Conservation (phyloP, 441 rosid genomes). For the Populus hybrid region DNA sequence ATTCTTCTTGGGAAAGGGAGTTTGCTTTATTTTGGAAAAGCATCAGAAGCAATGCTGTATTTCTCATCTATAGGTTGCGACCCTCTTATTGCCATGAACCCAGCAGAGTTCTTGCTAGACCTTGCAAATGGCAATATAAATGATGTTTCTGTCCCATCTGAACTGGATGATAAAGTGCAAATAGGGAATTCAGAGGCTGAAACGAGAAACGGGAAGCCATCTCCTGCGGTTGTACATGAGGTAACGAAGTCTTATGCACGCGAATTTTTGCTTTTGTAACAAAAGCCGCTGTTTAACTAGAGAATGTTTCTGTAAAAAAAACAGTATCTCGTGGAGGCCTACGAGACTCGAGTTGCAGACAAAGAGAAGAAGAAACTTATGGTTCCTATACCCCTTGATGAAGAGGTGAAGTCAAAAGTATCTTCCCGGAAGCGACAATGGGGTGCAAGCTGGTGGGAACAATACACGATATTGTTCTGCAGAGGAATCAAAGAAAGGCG, state of each 20-base stretch:
- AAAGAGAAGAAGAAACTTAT: constrained; percentile 70
- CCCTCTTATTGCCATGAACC: constrained; percentile 95
- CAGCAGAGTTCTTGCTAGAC: constrained; percentile 94
- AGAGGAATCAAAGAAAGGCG: constrained; percentile 90
- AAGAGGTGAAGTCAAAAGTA: constrained; percentile 57
- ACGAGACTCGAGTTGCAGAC: constrained; percentile 71
- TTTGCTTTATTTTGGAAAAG: constrained; percentile 85
- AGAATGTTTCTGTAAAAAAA: constrained; percentile 1
- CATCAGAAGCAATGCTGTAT: constrained; percentile 78
- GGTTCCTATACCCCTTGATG: constrained; percentile 69
- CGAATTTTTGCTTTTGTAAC: not conserved
- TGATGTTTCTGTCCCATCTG: constrained; percentile 90
- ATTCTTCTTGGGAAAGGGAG: constrained; percentile 92
- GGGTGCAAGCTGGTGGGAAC: constrained; percentile 97
- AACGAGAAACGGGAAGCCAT: constrained; percentile 61
- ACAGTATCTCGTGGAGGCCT: constrained; percentile 90
- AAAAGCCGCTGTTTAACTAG: constrained; percentile 12
- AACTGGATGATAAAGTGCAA: constrained; percentile 79
- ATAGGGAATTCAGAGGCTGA: constrained; percentile 50
- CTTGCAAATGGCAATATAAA: constrained; percentile 89
- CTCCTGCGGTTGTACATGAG: constrained; percentile 70
- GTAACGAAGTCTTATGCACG: constrained; percentile 26
- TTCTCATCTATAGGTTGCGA: constrained; percentile 90
- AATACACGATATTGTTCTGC: constrained; percentile 62
- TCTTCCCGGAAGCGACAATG: constrained; percentile 64